These are phyloP conservation scores for Starmerella tilneyi DNA, from an alignment of 805 yeast genomes.

Conservation along the genomic window DNA sequence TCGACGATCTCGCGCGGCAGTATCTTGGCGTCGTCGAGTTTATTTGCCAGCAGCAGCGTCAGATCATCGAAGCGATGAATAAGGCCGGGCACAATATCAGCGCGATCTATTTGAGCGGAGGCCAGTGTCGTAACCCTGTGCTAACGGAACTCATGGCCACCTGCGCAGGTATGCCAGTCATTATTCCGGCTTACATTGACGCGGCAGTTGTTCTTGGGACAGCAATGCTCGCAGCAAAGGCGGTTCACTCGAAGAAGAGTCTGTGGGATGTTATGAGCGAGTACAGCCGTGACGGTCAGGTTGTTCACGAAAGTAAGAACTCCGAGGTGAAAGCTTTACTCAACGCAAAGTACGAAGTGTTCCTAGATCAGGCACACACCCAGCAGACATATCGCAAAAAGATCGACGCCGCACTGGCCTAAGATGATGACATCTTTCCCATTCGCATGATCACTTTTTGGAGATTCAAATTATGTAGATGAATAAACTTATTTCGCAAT, in stretches of 20 bases:
- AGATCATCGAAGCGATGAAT: slow-evolving; percentile 79
- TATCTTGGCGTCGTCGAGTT: slow-evolving; percentile 94
- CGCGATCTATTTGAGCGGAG: slow-evolving; percentile 84
- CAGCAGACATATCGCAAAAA: slow-evolving; percentile 66
- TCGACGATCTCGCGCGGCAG: slow-evolving; percentile 73
- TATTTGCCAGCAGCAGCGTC: slow-evolving; percentile 94
- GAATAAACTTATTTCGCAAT: not conserved
- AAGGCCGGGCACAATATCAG: slow-evolving; percentile 65
- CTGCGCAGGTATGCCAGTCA: slow-evolving; percentile 81
- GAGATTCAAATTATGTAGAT: not conserved
- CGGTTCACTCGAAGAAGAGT: slow-evolving; percentile 45
- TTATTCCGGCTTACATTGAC: slow-evolving; percentile 89
- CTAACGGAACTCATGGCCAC: slow-evolving; percentile 85
- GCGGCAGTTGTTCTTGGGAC: slow-evolving; percentile 96
- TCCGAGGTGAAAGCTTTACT: slow-evolving; percentile 38
- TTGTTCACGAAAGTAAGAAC: slow-evolving; percentile 71
- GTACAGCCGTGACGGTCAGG: slow-evolving; percentile 74
- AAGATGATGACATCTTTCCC: not conserved
- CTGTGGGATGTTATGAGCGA: slow-evolving; percentile 82
- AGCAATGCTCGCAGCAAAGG: slow-evolving; percentile 89
- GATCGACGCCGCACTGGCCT: slow-evolving; percentile 35
- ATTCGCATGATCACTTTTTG: not conserved
- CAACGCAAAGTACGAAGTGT: slow-evolving; percentile 70
- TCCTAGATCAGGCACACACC: slow-evolving; percentile 74
- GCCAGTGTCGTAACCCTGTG: slow-evolving; percentile 88